Evolutionary conservation across 2,329 filamentous ascomycete genomes (phyloP), one percentile per base, ranked within the genome.

Genomic region (Ophiostoma piceae): DNA sequence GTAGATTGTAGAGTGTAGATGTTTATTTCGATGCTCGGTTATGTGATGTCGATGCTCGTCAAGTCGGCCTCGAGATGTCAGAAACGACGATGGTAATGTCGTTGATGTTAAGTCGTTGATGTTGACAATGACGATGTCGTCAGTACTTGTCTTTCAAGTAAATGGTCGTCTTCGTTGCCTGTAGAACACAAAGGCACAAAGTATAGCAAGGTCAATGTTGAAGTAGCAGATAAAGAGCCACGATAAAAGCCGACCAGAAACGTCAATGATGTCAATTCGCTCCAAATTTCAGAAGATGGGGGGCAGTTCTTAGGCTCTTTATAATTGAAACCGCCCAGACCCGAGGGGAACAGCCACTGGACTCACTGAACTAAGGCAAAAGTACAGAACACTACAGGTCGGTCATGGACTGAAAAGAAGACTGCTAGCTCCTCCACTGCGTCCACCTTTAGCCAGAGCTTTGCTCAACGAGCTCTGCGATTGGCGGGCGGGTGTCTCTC

Each of bases 251-350:
- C 43, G 19, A 7, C 5, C 16, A 3, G 14, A 16, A 12, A 16
- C 16, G 9, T 16, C 32, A 16, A 65, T 65, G 62, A 65, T 65
- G 62, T 65, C 62, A 65, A 65, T 65, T 65, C 62, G 22, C 26
- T n/a, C 62, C 66, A 35, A 22, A 2, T 41, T 26, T 32, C 47
- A 41, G 47, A 26, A 9, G 19, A 57, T 54, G 60, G 66, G 64
- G 67, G 54, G 43, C 22, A 62, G 12, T 64, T 57, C 35, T 43
- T 19, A 68, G 69, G 67, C 69, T 66, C 67, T 68, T 70, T 70
- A 70, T 70, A 70, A 70, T 37, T 66, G 57, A 66, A 43, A 35
- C 62, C n/a, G 62, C 32, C 64, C 51, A 54, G 67, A 32, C 26
- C 11, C 26, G 26, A 60, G 32, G 37, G 29, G 19, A 54, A 68